A percentile compares a stretch with the other conserved stretches of the same genome.
phyloP scores from a whole-genome alignment of 1,284 basidiomycete species.

The Butyriboletus appendiculatus region DNA sequence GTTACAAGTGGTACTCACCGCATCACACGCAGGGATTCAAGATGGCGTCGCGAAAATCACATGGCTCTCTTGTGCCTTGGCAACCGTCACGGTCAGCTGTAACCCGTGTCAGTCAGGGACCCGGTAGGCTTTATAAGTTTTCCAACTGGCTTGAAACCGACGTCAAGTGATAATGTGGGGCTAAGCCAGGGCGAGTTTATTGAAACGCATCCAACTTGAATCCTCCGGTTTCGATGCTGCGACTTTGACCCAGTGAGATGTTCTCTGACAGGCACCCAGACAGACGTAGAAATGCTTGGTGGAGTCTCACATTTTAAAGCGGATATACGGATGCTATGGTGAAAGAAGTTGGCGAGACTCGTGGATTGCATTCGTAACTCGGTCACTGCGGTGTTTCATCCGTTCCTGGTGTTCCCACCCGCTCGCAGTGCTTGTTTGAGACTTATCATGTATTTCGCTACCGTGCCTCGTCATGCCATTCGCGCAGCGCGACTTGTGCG shows the following conservation, averaged over 20 bases:
- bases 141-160: background rate
- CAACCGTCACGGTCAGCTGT: background rate
- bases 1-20: background rate
- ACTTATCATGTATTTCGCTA: slow-evolving; percentile 17
- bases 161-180: background rate
- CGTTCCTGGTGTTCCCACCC: background rate
- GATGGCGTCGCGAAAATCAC: background rate
- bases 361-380: no score
- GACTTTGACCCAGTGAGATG: no score
- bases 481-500: slow-evolving; percentile 1
- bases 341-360: no score
- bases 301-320: no score
- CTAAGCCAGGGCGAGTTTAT: no score
- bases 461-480: slow-evolving; percentile 1
- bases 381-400: no score
- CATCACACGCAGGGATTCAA: background rate
- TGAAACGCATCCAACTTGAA: background rate
- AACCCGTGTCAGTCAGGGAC: background rate
- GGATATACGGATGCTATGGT: no score
- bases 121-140: background rate
- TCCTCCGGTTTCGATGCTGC: background rate
- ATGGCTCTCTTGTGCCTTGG: background rate
- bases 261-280: no score
- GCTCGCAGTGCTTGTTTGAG: background rate
- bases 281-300: no score